Evolutionary conservation across 2,329 filamentous ascomycete species (phyloP), one percentile per base, ranked within the genome.

Genomic region (Didymella exigua): DNA sequence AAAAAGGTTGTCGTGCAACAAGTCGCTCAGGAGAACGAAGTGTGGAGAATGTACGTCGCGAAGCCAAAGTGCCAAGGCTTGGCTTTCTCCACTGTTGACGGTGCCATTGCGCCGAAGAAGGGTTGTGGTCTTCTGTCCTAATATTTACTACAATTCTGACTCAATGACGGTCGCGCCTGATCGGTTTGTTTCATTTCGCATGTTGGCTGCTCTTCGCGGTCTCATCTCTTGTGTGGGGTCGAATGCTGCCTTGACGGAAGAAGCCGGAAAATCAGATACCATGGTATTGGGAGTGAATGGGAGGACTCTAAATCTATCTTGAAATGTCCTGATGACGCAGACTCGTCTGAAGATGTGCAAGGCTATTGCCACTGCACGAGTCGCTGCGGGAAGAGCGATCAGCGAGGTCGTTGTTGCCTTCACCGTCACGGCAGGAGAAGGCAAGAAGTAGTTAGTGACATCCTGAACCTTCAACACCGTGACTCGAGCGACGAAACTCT

Each of bases 11-110:
- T 41, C 21, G 30, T 44, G 41, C 38, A 40, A 42, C 33, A 42
- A 48, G 44, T 49, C 49, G 49, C 45, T 54, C 49, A 56, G 49
- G 49, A 59, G 49, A 49, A 42, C n/a, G 48, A 42, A 29, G 24
- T 34, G 43, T 53, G 49, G 46, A 36, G 33, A 34, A 24, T 14
- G 30, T 11, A 31, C 19, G 38, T 54, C 19, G 38, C 50, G 44
- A 34, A 24, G 4, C 19, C 11, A 48, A 52, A 9, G 42, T 44
- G 51, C 51, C 51, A 54, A 54, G 51, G 26, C 45, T 54, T 54
- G 31, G 44, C 44, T 24, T 38, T 18, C 51, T 45, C 49, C 40
- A 43, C 5, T 55, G 19, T 40, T n/a, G n/a, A 27, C 45, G 19
- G 45, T 10, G 18, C 34, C 34, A 34, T 34, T 18, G 29, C 19